These are phyloP conservation scores for Xerocomellus chrysenteron DNA, from an alignment of 768 basidiomycete genomes.

Conservation along the genomic window DNA sequence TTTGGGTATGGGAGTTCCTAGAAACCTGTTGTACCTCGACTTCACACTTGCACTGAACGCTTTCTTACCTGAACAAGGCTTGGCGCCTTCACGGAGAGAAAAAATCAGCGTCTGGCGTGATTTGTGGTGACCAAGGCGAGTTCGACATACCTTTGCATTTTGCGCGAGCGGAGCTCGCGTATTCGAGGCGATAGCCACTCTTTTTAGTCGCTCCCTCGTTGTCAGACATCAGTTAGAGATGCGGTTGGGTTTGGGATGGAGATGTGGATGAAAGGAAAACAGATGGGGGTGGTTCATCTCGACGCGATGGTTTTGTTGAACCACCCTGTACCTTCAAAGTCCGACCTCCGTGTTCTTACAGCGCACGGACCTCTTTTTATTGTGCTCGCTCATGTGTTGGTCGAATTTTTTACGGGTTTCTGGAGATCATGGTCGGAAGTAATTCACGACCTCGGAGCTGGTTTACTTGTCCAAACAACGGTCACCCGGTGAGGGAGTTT, in stretches of 20 bases:
- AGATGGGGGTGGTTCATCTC: slow-evolving; percentile 38
- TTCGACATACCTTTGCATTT: slow-evolving; percentile 72
- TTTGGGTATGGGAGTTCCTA: slow-evolving; percentile 73
- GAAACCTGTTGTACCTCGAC: slow-evolving; percentile 12
- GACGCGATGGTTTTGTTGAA: slow-evolving; percentile 41
- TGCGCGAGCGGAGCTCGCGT: slow-evolving; percentile 62
- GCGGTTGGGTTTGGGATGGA: slow-evolving; percentile 16
- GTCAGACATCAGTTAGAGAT: slow-evolving; percentile 33
- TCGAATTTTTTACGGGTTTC: slow-evolving; percentile 14
- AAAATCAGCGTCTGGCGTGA: slow-evolving; percentile 18
- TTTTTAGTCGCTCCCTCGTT: slow-evolving; percentile 36
- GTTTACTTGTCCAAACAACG: slow-evolving; percentile 35
- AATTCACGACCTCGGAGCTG: slow-evolving; percentile 8
- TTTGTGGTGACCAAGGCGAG: slow-evolving; percentile 9
- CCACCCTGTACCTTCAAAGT: slow-evolving; percentile 39
- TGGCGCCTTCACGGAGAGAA: slow-evolving; percentile 56
- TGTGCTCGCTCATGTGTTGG: slow-evolving; percentile 25
- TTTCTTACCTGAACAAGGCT: slow-evolving; percentile 66
- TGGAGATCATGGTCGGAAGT: slow-evolving; percentile 11
- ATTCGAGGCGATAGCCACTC: slow-evolving; percentile 74
- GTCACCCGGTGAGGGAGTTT: not conserved
- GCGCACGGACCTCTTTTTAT: slow-evolving; percentile 36
- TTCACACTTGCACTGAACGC: not conserved
- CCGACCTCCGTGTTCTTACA: slow-evolving; percentile 33
- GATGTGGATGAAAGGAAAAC: slow-evolving; percentile 30